Evolutionary conservation across 805 yeast genomes (phyloP).

Genomic region (Hanseniaspora opuntiae): DNA sequence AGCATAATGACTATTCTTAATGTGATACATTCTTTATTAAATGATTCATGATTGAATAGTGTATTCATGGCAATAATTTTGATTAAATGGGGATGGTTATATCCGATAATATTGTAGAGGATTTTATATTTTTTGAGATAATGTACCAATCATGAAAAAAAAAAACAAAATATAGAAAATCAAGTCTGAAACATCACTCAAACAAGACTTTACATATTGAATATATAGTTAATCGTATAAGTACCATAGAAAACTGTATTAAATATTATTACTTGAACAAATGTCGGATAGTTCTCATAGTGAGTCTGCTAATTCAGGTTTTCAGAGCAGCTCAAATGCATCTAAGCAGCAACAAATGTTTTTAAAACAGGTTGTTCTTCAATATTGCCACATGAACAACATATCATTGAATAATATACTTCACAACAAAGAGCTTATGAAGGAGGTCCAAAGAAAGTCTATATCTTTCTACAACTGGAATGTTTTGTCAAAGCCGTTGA

Average conservation of each 20-base stretch:
- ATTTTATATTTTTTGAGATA: too few species aligned
- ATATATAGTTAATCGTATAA: not conserved
- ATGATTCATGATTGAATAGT: too few species aligned
- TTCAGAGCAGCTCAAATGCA: not conserved
- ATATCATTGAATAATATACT: conserved; percentile 1
- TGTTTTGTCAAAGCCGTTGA: conserved; percentile 9
- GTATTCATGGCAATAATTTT: too few species aligned
- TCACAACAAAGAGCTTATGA: conserved; percentile 4
- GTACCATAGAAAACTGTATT: too few species aligned
- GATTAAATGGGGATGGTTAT: too few species aligned
- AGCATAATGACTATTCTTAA: too few species aligned
- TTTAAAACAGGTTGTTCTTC: conserved; percentile 7
- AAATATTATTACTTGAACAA: not conserved
- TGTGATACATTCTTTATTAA: too few species aligned
- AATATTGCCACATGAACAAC: conserved; percentile 4
- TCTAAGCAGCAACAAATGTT: conserved; percentile 7
- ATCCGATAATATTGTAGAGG: too few species aligned
- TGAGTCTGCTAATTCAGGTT: not conserved
- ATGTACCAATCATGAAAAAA: too few species aligned
- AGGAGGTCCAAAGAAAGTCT: conserved; percentile 9
- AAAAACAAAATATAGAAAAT: too few species aligned
- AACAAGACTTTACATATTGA: not conserved
- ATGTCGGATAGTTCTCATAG: not conserved
- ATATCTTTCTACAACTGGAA: conserved; percentile 8
- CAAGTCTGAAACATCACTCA: not conserved